Conservation (phyloP, 352 stramenopile genomes). For the Blastocystis sp. region DNA sequence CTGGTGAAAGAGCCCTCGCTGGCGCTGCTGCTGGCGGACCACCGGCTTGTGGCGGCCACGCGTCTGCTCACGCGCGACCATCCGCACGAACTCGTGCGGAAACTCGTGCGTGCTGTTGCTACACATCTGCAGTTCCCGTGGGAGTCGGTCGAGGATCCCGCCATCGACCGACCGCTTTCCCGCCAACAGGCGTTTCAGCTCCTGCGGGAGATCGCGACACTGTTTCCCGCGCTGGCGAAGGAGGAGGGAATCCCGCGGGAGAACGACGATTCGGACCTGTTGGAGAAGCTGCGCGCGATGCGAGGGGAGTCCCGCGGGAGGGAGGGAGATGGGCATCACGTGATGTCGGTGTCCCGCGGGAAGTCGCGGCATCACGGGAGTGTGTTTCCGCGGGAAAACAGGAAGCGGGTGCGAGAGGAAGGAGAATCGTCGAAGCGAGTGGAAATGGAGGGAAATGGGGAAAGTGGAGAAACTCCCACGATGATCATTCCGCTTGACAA, state of each 20-base stretch:
- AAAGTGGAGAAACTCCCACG: too few relatives aligned
- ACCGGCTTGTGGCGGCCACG: not conserved
- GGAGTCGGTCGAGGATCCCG: not conserved
- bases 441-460: too few relatives aligned
- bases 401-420: too few relatives aligned
- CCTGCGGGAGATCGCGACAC: not conserved
- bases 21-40: not conserved
- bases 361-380: too few relatives aligned
- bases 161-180: not conserved
- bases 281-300: not conserved
- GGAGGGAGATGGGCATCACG: too few relatives aligned
- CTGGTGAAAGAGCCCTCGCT: too few relatives aligned
- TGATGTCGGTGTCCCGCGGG: too few relatives aligned
- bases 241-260: not conserved
- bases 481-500: too few relatives aligned
- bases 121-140: not conserved
- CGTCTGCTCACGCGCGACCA: not conserved
- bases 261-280: not conserved
- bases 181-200: not conserved
- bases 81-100: not conserved
- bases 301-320: too few relatives aligned
- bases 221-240: not conserved
- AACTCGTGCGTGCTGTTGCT: not conserved
- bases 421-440: too few relatives aligned
- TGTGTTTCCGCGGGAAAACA: too few relatives aligned